phyloP scores from a whole-genome alignment of 1,284 basidiomycete species.

The Ustilago loliicola region DNA sequence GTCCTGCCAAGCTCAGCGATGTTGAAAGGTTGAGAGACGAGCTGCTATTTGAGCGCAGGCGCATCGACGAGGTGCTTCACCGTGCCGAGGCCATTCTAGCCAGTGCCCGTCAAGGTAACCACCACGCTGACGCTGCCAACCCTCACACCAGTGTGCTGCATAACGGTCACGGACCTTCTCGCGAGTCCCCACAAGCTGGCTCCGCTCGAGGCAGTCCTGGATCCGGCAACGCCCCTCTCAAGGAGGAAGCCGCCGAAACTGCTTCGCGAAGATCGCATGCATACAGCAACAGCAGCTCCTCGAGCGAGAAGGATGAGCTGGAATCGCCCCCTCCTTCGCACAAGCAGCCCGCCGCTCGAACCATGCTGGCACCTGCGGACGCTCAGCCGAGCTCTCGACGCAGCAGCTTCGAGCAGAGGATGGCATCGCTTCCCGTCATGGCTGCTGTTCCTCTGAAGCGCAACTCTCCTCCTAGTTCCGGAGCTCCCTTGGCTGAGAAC shows the following conservation, averaged over 20 bases:
- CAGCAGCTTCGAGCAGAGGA: conserved; percentile 58
- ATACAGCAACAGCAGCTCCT: conserved; percentile 35
- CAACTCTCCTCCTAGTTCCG: conserved; percentile 31
- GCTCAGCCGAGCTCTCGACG: conserved; percentile 34
- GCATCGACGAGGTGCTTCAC: conserved; percentile 58
- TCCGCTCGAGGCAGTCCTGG: conserved; percentile 33
- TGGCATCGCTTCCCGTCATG: conserved; percentile 55
- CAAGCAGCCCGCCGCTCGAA: conserved; percentile 15
- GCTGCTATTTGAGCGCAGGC: conserved; percentile 56
- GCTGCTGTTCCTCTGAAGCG: conserved; percentile 57
- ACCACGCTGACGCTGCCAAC: conserved; percentile 19
- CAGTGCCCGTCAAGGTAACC: conserved; percentile 32
- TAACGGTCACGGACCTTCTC: conserved; percentile 28
- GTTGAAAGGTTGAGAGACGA: conserved; percentile 62
- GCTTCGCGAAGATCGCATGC: conserved; percentile 30
- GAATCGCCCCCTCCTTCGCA: conserved; percentile 44
- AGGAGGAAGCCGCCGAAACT: conserved; percentile 28
- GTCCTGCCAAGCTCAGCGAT: conserved; percentile 41
- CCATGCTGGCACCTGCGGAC: conserved; percentile 18
- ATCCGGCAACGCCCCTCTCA: conserved; percentile 11
- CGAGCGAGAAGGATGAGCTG: conserved; percentile 52
- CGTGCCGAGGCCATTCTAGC: conserved; percentile 59
- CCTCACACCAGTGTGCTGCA: conserved; percentile 20
- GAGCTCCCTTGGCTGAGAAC: conserved; percentile 12
- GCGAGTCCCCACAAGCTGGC: conserved; percentile 24